Base-by-base conservation (phyloP, 768 basidiomycete species). In the Leccinum pellstonianum region DNA sequence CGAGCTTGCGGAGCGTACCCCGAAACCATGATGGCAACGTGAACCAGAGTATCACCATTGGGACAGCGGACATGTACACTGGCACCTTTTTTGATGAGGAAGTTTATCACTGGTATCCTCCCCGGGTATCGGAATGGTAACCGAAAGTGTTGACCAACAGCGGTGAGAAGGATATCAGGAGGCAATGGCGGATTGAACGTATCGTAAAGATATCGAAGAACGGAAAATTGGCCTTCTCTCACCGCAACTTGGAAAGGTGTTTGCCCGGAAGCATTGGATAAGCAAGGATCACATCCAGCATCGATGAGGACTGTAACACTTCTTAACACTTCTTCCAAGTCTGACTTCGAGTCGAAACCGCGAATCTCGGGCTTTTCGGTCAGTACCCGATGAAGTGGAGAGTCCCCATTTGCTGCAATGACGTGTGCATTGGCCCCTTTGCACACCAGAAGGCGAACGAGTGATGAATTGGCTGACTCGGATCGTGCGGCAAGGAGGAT, bases 61-160 rank as follows among this genome's bases (percentile, higher is more conserved):
- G 47, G 19, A 21, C 23, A 23, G 10, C 23, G 21, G 1, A 23
- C 47, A 15, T 48, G 21, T 23, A 48, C 11, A 48, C 6, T 48
- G 11, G 47, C 21, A 0, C 47, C 47, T 14, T 48, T 48, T 0
- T 2, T 0, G 47, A 48, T 25, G 23, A 48, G 47, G 23, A 48
- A 48, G 3, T 23, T 21, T 3, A 48, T 48, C 14, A 48, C 3
- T 15, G 47, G 2, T 5, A 46, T 11, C n/a, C n/a, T 46, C 10
- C 5, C 43, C 8, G 8, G 7, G 27, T 1, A 0, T 7, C 0
- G 7, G 0, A 27, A 0, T 8, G 0, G 7, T 1, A 0, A 8
- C 27, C 0, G 7, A n/a, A n/a, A n/a, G n/a, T n/a, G n/a, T n/a
- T 27, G 7, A 0, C 27, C 7, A 8, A 0, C 27, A 27, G 27